Evolutionary conservation across 148 eudicot species (phyloP).

Genomic region (Selenicereus undatus): DNA sequence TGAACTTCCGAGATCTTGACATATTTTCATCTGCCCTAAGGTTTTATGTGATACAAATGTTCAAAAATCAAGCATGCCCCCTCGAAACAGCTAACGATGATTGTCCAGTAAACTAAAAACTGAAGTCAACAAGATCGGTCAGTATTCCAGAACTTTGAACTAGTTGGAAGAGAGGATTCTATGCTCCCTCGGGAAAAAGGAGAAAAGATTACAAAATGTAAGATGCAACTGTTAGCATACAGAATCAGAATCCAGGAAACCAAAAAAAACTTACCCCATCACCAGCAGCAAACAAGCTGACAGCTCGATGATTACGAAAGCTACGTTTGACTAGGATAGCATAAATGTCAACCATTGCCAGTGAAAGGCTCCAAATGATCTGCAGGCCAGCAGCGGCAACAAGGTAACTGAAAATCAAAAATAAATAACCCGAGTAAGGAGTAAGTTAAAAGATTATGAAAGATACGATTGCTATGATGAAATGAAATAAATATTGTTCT

Average conservation of each 20-base stretch:
- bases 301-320: constrained; percentile 47
- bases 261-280: constrained; percentile 65
- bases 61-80: not conserved
- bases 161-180: not conserved
- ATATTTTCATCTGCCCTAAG: not conserved
- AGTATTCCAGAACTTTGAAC: not conserved
- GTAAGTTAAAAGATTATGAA: not conserved
- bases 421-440: not conserved
- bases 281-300: constrained; percentile 67
- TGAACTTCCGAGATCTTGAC: not conserved
- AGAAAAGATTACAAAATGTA: not conserved
- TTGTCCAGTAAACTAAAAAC: not conserved
- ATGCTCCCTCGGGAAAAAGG: not conserved
- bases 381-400: constrained; percentile 86
- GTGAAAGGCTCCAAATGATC: constrained; percentile 70
- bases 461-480: not conserved
- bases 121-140: not conserved
- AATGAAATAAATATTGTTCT: not conserved
- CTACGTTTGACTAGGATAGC: constrained; percentile 71
- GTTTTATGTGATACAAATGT: not conserved
- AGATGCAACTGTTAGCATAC: not conserved
- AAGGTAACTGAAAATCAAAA: constrained; percentile 49
- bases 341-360: constrained; percentile 58
- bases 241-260: not conserved
- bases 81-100: not conserved